Conservation (phyloP, 768 basidiomycete genomes). For the Trametes elegans region DNA sequence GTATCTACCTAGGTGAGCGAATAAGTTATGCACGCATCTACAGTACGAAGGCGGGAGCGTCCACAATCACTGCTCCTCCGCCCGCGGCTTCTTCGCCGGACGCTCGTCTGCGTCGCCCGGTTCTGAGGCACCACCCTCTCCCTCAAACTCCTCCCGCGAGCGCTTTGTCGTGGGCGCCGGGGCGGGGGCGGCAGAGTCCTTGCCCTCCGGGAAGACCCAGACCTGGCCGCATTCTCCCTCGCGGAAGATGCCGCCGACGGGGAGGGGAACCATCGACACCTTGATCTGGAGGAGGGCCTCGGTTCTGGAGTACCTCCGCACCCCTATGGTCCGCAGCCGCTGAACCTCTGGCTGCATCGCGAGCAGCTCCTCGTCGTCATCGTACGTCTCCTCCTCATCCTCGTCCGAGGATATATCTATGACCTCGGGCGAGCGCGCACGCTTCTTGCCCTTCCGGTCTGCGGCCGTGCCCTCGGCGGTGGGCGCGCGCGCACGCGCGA, state of each 20-base stretch:
- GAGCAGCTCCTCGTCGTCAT: background rate
- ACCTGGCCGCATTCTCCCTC: background rate
- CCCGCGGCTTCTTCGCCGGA: constrained; percentile 5
- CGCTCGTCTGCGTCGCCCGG: background rate
- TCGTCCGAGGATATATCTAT: no score
- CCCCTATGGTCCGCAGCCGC: background rate
- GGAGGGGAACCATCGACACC: constrained; percentile 5
- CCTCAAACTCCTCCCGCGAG: constrained; percentile 9
- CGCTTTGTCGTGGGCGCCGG: background rate
- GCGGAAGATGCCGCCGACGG: background rate
- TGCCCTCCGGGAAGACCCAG: background rate
- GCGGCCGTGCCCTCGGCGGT: no score
- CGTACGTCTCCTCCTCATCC: no score
- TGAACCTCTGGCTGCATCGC: background rate
- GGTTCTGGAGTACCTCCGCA: constrained; percentile 1
- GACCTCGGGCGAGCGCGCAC: background rate
- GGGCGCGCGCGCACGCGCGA: no score
- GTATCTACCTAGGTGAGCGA: background rate
- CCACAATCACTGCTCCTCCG: background rate
- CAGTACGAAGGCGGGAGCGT: background rate
- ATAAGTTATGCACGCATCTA: constrained; percentile 8
- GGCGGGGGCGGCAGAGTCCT: background rate
- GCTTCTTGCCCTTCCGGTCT: constrained; percentile 18
- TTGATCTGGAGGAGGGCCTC: background rate
- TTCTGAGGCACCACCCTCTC: background rate